A percentile compares a stretch with the other conserved stretches of the same genome.
These are phyloP conservation scores for Suhomyces sp. DNA, from an alignment of 805 yeast species.

Conservation along the genomic window DNA sequence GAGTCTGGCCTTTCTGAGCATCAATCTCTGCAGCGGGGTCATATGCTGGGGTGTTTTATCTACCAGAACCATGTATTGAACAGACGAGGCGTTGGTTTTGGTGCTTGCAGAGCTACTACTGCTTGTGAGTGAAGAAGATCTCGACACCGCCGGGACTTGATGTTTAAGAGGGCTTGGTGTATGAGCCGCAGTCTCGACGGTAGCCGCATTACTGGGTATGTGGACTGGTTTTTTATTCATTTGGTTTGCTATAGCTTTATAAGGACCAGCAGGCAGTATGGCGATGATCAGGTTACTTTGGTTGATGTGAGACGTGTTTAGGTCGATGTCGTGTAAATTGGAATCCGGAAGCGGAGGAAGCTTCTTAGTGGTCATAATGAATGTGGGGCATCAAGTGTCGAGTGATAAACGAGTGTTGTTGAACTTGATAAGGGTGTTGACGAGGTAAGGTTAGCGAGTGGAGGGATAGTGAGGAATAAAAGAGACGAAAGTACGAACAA, in stretches of 20 bases:
- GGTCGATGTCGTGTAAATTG: not conserved
- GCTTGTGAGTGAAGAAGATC: slow-evolving; percentile 18
- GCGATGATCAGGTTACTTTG: not conserved
- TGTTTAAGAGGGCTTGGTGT: slow-evolving; percentile 15
- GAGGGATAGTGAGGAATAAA: not conserved
- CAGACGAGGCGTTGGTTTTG: slow-evolving; percentile 1
- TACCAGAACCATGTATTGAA: slow-evolving; percentile 18
- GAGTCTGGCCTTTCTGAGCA: slow-evolving; percentile 23
- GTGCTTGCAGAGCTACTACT: slow-evolving; percentile 4
- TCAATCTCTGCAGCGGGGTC: slow-evolving; percentile 31
- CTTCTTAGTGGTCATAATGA: slow-evolving; percentile 4
- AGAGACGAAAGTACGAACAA: not conserved
- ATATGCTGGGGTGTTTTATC: slow-evolving; percentile 23
- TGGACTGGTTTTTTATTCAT: not conserved
- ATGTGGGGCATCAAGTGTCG: not conserved
- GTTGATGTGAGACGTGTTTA: not conserved
- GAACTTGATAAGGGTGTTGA: no score
- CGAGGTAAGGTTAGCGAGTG: not conserved
- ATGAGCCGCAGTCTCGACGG: not conserved
- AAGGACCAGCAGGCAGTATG: not conserved
- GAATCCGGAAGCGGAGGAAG: slow-evolving; percentile 3
- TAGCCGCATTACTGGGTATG: not conserved
- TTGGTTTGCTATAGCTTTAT: not conserved
- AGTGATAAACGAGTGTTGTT: not conserved
- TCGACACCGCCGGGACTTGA: slow-evolving; percentile 10